Conservation (phyloP, 202 grass and related monocot species). For the Carex sylvatica region DNA sequence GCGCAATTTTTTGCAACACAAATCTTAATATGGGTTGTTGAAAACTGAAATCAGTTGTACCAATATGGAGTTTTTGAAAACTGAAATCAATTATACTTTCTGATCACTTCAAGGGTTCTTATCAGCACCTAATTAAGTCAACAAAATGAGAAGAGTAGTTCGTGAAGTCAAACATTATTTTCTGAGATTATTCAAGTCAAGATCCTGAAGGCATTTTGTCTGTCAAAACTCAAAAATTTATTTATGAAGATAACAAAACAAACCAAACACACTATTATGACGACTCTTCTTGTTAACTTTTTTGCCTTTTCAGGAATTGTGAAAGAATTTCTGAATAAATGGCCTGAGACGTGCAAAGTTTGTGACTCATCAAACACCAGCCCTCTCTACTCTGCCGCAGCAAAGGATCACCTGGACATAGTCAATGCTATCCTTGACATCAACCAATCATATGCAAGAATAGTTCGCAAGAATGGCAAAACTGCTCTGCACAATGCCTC, state of each 20-base stretch:
- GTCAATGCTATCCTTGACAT: conserved; percentile 76
- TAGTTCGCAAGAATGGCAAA: conserved; percentile 93
- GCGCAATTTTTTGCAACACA: not conserved
- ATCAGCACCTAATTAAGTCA: not conserved
- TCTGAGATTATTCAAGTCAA: not conserved
- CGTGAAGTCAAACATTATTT: not conserved
- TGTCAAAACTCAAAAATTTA: conserved; percentile 11
- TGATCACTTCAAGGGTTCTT: not conserved
- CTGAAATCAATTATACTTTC: not conserved
- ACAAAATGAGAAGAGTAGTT: not conserved
- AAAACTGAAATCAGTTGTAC: not conserved
- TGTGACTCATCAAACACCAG: conserved; percentile 83
- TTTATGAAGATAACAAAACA: not conserved
- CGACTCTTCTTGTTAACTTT: conserved; percentile 1
- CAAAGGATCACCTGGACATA: conserved; percentile 84
- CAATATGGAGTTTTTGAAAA: not conserved
- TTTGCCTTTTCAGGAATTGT: conserved; percentile 57
- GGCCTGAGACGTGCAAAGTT: conserved; percentile 59
- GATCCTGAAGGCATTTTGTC: not conserved
- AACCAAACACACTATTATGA: not conserved
- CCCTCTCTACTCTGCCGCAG: conserved; percentile 87
- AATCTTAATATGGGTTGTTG: not conserved
- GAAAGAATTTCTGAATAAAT: conserved; percentile 63
- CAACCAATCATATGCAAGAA: conserved; percentile 53
- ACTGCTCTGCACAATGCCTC: conserved; percentile 76